Percentiles rank a stretch among this genome's conserved stretches.
These are phyloP conservation scores for Carex arenaria DNA, from an alignment of 202 grass and related monocot species.

Conservation along the genomic window DNA sequence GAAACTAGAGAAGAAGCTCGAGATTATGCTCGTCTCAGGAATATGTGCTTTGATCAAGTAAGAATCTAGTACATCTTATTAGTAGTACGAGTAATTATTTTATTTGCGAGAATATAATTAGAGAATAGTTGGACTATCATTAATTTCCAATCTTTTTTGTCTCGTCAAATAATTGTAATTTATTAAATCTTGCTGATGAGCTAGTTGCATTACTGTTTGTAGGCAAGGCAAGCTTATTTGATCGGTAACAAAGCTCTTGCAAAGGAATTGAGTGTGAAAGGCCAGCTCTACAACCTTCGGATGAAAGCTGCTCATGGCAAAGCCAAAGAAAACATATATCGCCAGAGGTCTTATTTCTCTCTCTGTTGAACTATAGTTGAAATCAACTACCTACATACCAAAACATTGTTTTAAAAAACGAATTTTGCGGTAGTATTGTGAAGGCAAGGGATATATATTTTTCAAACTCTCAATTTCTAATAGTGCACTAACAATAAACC, in stretches of 20 bases:
- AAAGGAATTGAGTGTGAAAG: conserved; percentile 87
- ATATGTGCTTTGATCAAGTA: conserved; percentile 98
- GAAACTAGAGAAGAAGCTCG: conserved; percentile 93
- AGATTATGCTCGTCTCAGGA: conserved; percentile 82
- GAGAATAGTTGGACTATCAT: background rate
- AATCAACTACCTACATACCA: background rate
- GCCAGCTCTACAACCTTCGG: conserved; percentile 69
- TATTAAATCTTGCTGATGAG: background rate
- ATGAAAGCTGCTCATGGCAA: conserved; percentile 97
- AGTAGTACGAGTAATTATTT: background rate
- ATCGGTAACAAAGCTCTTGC: conserved; percentile 89
- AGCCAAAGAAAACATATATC: conserved; percentile 90
- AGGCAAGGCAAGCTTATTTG: conserved; percentile 88
- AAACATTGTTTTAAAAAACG: background rate
- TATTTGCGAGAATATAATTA: background rate
- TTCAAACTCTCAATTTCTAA: background rate
- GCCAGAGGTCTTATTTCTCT: conserved; percentile 54
- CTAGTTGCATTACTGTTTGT: conserved; percentile 25
- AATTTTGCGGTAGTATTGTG: background rate
- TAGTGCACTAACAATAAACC: background rate
- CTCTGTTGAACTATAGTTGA: background rate
- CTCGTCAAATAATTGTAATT: background rate
- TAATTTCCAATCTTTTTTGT: background rate
- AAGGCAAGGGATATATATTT: background rate
- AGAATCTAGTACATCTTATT: conserved; percentile 23